These are phyloP conservation scores for Chalciporus pseudorubinellus DNA, from an alignment of 768 basidiomycete genomes.

Conservation along the genomic window DNA sequence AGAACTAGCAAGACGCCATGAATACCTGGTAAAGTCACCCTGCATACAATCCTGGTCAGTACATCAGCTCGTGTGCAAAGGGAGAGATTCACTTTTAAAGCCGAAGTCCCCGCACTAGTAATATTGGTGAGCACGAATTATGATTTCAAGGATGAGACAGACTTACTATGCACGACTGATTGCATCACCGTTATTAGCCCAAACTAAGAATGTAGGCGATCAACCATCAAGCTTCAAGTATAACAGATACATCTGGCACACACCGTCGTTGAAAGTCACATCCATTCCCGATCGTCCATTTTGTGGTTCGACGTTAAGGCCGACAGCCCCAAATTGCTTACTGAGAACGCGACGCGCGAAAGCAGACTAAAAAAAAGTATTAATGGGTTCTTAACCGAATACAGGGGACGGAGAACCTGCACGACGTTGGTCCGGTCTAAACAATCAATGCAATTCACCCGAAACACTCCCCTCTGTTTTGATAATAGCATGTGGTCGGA, in stretches of 20 bases:
- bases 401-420: constrained; percentile 45
- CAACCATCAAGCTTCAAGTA: too few species aligned
- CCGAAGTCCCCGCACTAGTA: constrained; percentile 89
- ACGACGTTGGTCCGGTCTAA: constrained; percentile 95
- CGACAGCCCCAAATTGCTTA: constrained; percentile 70
- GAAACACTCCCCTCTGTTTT: constrained; percentile 81
- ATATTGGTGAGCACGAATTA: constrained; percentile 9
- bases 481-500: constrained; percentile 68
- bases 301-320: constrained; percentile 56
- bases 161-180: constrained; percentile 85
- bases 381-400: neutral
- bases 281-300: constrained; percentile 61
- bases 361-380: constrained; percentile 60
- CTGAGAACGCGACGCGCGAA: constrained; percentile 83
- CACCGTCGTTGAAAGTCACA: constrained; percentile 76
- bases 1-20: neutral
- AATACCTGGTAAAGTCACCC: constrained; percentile 85
- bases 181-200: constrained; percentile 98
- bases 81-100: constrained; percentile 69
- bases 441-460: constrained; percentile 95
- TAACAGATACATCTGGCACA: constrained; percentile 5
- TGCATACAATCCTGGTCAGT: constrained; percentile 29
- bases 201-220: too few species aligned
- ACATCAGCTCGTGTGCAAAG: neutral
- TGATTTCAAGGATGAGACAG: neutral